Evolutionary conservation across 208 protist genomes (phyloP), one percentile per base, ranked within the genome.

Genomic region (Tetramitus jugosus): DNA sequence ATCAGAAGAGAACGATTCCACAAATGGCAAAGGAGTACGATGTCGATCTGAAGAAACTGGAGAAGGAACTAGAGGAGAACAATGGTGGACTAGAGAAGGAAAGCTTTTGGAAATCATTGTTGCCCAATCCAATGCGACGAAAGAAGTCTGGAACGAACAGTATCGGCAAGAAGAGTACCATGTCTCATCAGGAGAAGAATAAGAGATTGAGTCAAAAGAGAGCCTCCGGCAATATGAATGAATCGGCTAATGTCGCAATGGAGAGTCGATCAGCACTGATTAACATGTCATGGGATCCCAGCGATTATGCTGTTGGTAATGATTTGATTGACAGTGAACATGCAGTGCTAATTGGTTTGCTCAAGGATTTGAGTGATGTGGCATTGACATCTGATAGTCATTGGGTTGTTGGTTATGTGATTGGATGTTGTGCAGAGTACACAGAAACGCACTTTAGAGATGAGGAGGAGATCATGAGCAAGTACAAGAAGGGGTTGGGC

Each of bases 351-450:
- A 65, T 65, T 65, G 60, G 14, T 31, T 65, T n/a, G 60, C 40
- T 65, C 13, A 65, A 65, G 60, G 40, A 65, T 40, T 40, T 65
- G 2, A 40, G 31, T 40, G 60, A 65, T 40, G 60, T 33, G 1
- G 14, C 60, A 40, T 33, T 65, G 7, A 65, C 60, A 20, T n/a
- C 6, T 40, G 33, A 65, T 40, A n/a, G 13, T n/a, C 60, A 65
- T 65, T 65, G 60, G 60, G 60, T 65, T 65, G 60, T 65, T 65
- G 60, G 60, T 40, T 65, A 65, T 40, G 29, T n/a, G 1, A 65
- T 65, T 40, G 60, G 60, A n/a, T 65, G 60, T 65, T 65, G 14
- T 31, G 8, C 29, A 17, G 60, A 65, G 20, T 65, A 65, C 40
- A 40, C 60, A 40, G 60, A 65, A 40, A 40, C 40, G 14, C 60